Base-by-base conservation (phyloP, 371 early-diverging fungal species). In the Parasitella parasitica region DNA sequence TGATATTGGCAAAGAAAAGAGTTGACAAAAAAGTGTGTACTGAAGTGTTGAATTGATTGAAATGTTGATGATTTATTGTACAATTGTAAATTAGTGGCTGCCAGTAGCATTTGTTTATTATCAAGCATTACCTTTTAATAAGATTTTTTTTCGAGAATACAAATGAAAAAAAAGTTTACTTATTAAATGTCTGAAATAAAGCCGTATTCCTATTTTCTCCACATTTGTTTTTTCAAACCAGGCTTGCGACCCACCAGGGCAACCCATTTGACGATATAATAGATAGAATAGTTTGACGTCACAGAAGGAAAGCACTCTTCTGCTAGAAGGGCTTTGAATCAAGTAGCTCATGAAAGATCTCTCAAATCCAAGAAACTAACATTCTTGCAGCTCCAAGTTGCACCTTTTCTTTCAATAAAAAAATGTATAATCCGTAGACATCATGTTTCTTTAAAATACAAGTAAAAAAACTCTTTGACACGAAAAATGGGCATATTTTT, bases 241-340 rank as follows among this genome's bases (percentile, higher is more conserved):
- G 43, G 43, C 43, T 43, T 43, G 43, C 43, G 43, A 43, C 43
- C 43, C 43, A 43, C 43, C 43, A 43, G 43, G 43, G 43, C 43
- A 43, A 43, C 22, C 43, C 11, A 43, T 43, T 43, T 43, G 43
- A 43, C 43, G 43, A 43, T 43, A 22, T n/a, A 12, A 22, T 43
- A 12, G 43, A 43, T 32, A 11, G 43, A 22, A 11, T 22, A 20
- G 20, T 18, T 43, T 43, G 43, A 43, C 43, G 43, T 43, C 43
- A 43, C 43, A 4, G 22, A 7, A 39, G n/a, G n/a, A n/a, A n/a
- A n/a, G n/a, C n/a, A n/a, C n/a, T n/a, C n/a, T n/a, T n/a, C n/a
- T n/a, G n/a, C n/a, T n/a, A n/a, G n/a, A n/a, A n/a, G n/a, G n/a
- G n/a, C n/a, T n/a, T n/a, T n/a, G n/a, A n/a, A n/a, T n/a, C n/a